Evolutionary conservation across 352 stramenopile species (phyloP).

Genomic region (Phytophthora uliginosa): DNA sequence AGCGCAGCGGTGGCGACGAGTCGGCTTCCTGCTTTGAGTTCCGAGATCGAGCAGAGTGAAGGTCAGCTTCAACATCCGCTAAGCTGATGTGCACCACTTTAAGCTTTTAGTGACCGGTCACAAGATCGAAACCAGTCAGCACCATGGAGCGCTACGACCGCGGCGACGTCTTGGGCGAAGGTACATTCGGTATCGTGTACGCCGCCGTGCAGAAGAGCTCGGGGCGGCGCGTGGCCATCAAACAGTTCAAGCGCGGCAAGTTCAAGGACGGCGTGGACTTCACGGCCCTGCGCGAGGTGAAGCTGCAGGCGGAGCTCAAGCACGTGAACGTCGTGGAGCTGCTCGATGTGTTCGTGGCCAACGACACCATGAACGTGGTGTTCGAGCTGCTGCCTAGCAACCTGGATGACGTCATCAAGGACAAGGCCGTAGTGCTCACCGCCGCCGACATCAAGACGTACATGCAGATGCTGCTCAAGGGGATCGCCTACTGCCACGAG

Average conservation of each 20-base stretch:
- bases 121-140: not conserved
- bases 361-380: conserved; percentile 92
- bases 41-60: conserved; percentile 12
- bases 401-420: conserved; percentile 91
- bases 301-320: conserved; percentile 89
- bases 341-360: conserved; percentile 89
- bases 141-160: conserved; percentile 87
- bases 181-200: conserved; percentile 92
- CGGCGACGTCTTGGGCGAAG: conserved; percentile 82
- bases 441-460: conserved; percentile 89
- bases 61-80: conserved; percentile 23
- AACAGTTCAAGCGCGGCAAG: conserved; percentile 92
- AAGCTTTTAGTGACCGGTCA: conserved; percentile 14
- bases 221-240: conserved; percentile 80
- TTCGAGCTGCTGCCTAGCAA: conserved; percentile 91
- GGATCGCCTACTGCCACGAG: conserved; percentile 83
- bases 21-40: not conserved
- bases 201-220: conserved; percentile 82
- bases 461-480: conserved; percentile 89
- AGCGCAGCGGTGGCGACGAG: too few relatives aligned
- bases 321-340: conserved; percentile 89
- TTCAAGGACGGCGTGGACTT: conserved; percentile 93
- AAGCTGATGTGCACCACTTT: conserved; percentile 16
- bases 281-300: conserved; percentile 91
- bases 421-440: conserved; percentile 89